Evolutionary conservation across 176 grass and related monocot species (phyloP), one percentile per base, ranked within the genome.

Genomic region (Oryza glaberrima): DNA sequence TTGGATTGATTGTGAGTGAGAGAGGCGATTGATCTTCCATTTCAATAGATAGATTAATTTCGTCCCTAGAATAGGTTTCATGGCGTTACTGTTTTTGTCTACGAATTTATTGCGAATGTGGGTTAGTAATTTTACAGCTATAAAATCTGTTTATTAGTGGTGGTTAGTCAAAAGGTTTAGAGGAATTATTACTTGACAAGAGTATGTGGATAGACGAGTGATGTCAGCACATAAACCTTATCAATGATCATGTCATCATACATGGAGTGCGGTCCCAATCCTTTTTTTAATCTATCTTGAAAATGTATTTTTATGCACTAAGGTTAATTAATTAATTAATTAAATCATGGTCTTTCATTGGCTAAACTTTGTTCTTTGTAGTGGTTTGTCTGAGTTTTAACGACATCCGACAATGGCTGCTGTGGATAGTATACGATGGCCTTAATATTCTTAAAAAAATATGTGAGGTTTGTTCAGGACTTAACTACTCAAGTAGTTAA

Each of bases 141-240:
- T 26, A 63, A 20, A 16, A 25, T 11, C 0, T 63, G 36, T 54
- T 0, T 64, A 63, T 28, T 19, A 11, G 38, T 17, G 48, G 69
- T 25, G n/a, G 38, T 5, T 19, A 49, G 36, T 36, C 9, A 1
- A 45, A 72, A 71, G 49, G 15, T 47, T 77, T 28, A 26, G 19
- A 49, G 0, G 69, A 47, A 73, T n/a, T 5, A 22, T 15, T 5
- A 22, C 15, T 73, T 66, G 2, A 58, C 11, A 68, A 17, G 32
- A 44, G 30, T 38, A 45, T 45, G 46, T 67, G 56, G 56, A 74
- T 84, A 88, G 69, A 25, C 46, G 76, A 74, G 54, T 79, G 81
- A 60, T 58, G 46, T 88, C 68, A 88, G 3, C 8, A 45, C 11
- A 41, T 5, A 45, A 2, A 41, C 67, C 67, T 40, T 52, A 34